Evolutionary conservation across 441 rosid species (phyloP), one percentile per base, ranked within the genome.

Genomic region (Bruguiera hainesii): DNA sequence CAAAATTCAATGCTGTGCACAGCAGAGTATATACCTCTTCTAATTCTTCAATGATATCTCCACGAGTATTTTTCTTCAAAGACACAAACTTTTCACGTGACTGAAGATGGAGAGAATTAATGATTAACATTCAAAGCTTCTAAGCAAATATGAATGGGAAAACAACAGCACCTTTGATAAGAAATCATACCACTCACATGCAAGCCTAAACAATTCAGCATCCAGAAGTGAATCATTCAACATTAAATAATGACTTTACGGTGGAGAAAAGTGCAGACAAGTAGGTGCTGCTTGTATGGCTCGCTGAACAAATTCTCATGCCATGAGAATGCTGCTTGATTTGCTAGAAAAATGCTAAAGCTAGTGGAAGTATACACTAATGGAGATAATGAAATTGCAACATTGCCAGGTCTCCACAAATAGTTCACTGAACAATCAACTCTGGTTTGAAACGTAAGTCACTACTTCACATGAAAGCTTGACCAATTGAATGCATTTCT

Each of bases 61-160:
- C 91, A 65, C 82, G 80, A 48, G 97, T 80, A 80, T 76, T 93
- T 87, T 85, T 93, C 87, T 88, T 90, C 74, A 93, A 83, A 50
- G 98, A 89, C 33, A 87, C 88, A 80, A 90, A 87, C 75, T 85
- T 93, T 65, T 93, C 97, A 19, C 97, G 96, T 5, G 98, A 87
- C 97, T 93, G 80, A 16, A 11, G 16, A 55, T 23, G 18, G 64
- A 48, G 62, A 50, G 56, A 21, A 42, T 30, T 26, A 29, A 57
- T 56, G 16, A 48, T 68, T 28, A 71, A 48, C 26, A 30, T 50
- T 20, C 49, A 18, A 59, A 35, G 21, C 53, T 62, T 29, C 29
- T 59, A 63, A 48, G 21, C 30, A 60, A 56, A 51, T 35, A 57
- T 23, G 55, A 60, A 20, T 20, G 4, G 51, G 65, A 60, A 49